Conservation (phyloP, 768 basidiomycete genomes). For the Hygrocybe punicea region DNA sequence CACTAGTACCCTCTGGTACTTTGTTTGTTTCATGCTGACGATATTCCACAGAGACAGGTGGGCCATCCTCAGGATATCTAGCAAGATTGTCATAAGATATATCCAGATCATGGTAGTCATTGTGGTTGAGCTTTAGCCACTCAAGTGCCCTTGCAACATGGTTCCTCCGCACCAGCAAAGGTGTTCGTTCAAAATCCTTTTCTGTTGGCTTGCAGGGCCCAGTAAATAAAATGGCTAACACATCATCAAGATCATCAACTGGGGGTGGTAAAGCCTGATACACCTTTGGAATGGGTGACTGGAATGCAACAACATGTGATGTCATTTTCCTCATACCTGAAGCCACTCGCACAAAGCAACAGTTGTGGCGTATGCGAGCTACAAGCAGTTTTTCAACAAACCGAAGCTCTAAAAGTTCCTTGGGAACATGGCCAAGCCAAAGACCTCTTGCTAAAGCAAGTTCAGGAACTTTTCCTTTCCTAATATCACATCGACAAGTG, state of each 20-base stretch:
- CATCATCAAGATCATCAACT: slow-evolving; percentile 30
- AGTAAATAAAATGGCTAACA: slow-evolving; percentile 33
- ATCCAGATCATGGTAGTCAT: slow-evolving; percentile 28
- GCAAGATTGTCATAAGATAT: slow-evolving; percentile 24
- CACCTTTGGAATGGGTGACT: slow-evolving; percentile 29
- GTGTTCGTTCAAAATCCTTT: slow-evolving; percentile 24
- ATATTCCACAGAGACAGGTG: slow-evolving; percentile 26
- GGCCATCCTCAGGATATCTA: slow-evolving; percentile 10
- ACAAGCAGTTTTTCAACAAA: slow-evolving; percentile 29
- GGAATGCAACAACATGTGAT: slow-evolving; percentile 21
- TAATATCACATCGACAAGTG: neutral
- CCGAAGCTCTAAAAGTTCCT: slow-evolving; percentile 18
- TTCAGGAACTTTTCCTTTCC: slow-evolving; percentile 6
- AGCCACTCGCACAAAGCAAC: slow-evolving; percentile 25
- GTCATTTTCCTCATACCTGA: slow-evolving; percentile 17
- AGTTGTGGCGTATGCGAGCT: slow-evolving; percentile 22
- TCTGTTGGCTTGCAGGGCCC: slow-evolving; percentile 24
- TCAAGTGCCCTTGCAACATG: slow-evolving; percentile 26
- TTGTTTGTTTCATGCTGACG: slow-evolving; percentile 3
- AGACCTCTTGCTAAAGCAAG: slow-evolving; percentile 28
- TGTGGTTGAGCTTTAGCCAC: slow-evolving; percentile 36
- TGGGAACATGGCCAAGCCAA: slow-evolving; percentile 33
- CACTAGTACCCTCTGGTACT: slow-evolving; percentile 7
- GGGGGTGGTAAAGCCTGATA: slow-evolving; percentile 33
- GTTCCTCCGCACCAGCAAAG: slow-evolving; percentile 29